These are phyloP conservation scores for Tuber umbilicatum DNA, from an alignment of 495 filamentous ascomycete species.

Conservation along the genomic window DNA sequence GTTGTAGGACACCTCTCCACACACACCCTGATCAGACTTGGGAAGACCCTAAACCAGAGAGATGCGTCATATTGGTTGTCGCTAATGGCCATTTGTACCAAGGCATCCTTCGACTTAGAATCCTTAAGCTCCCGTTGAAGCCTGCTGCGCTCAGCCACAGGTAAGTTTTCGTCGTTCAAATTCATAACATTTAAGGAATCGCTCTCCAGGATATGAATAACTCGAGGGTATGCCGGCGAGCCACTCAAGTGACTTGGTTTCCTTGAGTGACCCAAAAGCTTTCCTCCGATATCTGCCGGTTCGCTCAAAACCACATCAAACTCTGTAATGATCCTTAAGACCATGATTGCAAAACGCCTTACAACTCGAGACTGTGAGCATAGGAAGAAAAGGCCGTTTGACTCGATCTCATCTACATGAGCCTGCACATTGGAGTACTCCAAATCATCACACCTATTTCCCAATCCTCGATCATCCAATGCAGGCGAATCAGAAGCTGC, in stretches of 20 bases:
- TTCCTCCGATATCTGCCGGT: conserved; percentile 40
- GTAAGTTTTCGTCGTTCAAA: conserved; percentile 85
- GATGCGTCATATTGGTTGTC: conserved; percentile 91
- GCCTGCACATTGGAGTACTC: conserved; percentile 81
- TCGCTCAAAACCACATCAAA: conserved; percentile 86
- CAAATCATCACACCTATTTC: conserved; percentile 62
- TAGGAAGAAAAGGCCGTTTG: conserved; percentile 95
- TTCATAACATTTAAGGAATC: conserved; percentile 83
- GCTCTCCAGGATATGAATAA: conserved; percentile 87
- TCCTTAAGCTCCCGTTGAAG: conserved; percentile 84
- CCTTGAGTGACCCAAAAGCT: conserved; percentile 49
- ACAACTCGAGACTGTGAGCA: conserved; percentile 91
- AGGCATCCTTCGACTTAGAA: conserved; percentile 72
- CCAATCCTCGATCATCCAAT: conserved; percentile 50
- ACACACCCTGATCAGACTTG: conserved; percentile 84
- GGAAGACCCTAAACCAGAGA: conserved; percentile 96
- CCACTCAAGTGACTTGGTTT: conserved; percentile 28
- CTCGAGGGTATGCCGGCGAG: conserved; percentile 48
- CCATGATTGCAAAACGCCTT: conserved; percentile 81
- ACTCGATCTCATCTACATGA: conserved; percentile 93
- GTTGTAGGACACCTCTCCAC: conserved; percentile 87
- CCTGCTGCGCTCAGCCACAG: conserved; percentile 84
- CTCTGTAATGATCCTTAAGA: conserved; percentile 83
- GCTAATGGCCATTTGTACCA: conserved; percentile 91
- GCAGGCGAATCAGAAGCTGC: conserved; percentile 53